These are phyloP conservation scores for Nakataea oryzae DNA, from an alignment of 2,329 filamentous ascomycete genomes.

Conservation along the genomic window DNA sequence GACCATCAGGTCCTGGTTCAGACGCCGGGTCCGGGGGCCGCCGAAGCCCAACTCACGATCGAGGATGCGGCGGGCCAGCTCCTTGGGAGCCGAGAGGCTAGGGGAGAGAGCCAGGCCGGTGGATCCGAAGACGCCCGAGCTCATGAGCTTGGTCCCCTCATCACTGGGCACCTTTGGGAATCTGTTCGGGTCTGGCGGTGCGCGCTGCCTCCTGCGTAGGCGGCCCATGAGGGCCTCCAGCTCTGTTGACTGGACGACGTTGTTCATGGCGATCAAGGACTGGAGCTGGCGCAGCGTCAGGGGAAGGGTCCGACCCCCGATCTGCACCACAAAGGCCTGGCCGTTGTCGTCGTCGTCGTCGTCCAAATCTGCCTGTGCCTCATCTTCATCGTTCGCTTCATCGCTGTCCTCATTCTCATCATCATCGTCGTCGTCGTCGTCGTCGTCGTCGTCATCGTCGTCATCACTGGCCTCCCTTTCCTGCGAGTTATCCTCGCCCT, in stretches of 20 bases:
- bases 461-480: constrained; percentile 4
- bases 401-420: constrained; percentile 10
- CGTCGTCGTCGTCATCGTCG: constrained; percentile 5
- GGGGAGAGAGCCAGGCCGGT: constrained; percentile 40
- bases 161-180: constrained; percentile 83
- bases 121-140: constrained; percentile 67
- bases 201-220: constrained; percentile 28
- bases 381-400: constrained; percentile 9
- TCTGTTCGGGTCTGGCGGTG: constrained; percentile 37
- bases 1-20: constrained; percentile 55
- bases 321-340: constrained; percentile 8
- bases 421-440: constrained; percentile 10
- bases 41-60: constrained; percentile 74
- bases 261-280: neutral
- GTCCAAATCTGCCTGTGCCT: constrained; percentile 8
- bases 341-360: constrained; percentile 5
- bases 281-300: constrained; percentile 14
- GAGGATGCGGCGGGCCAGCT: constrained; percentile 60
- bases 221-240: constrained; percentile 6
- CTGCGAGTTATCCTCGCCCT: neutral
- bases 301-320: constrained; percentile 5
- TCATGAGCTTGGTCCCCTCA: constrained; percentile 68
- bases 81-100: constrained; percentile 31
- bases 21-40: constrained; percentile 43
- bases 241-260: neutral